phyloP scores from a whole-genome alignment of 2,329 filamentous ascomycete genomes.

The Cladophialophora psammophila region DNA sequence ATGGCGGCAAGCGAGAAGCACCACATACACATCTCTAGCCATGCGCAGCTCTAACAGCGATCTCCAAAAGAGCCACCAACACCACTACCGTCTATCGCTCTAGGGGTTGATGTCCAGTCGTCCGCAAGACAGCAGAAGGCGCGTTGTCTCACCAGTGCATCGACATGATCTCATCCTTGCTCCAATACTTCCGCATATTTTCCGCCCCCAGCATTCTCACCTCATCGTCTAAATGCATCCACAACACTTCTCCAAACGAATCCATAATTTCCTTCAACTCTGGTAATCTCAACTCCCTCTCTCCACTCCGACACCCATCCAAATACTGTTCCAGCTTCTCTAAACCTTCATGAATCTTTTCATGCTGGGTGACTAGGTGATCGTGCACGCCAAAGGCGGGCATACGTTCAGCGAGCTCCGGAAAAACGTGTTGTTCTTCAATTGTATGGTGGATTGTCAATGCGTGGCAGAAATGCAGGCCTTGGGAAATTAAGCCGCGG shows the following conservation, averaged over 20 bases:
- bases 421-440: constrained; percentile 84
- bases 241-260: constrained; percentile 77
- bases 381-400: constrained; percentile 74
- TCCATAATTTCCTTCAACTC: constrained; percentile 77
- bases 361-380: constrained; percentile 76
- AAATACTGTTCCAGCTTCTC: constrained; percentile 73
- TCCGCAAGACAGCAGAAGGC: constrained; percentile 3
- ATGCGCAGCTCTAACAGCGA: background rate
- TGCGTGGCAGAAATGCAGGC: constrained; percentile 72
- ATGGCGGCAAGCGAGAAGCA: background rate
- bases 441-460: constrained; percentile 82
- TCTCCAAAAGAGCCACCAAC: background rate
- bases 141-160: constrained; percentile 60
- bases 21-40: background rate
- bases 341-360: constrained; percentile 78
- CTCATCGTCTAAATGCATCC: constrained; percentile 85
- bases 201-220: constrained; percentile 79
- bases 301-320: constrained; percentile 65
- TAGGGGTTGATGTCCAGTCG: background rate
- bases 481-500: constrained; percentile 71
- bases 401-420: constrained; percentile 77
- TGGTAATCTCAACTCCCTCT: constrained; percentile 62
- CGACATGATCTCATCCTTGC: constrained; percentile 72
- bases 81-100: background rate
- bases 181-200: constrained; percentile 89